Conservation (phyloP, 371 early-diverging fungal species). For the Gilbertella persicaria region DNA sequence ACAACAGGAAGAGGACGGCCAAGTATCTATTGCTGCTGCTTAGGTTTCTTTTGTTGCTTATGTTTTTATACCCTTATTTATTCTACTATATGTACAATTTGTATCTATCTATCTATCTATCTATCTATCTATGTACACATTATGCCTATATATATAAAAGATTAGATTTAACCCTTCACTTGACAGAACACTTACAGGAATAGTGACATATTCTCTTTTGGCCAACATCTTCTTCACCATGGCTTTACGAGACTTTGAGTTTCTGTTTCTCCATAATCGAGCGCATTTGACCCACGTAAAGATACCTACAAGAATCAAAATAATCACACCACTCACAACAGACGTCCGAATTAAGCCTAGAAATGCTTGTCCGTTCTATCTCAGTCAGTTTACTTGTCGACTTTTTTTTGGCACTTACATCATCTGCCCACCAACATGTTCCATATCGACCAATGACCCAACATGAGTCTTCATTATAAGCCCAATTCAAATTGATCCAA, state of each 20-base stretch:
- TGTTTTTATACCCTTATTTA: too few relatives aligned
- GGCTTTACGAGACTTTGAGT: slow-evolving; percentile 31
- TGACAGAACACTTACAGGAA: slow-evolving; percentile 40
- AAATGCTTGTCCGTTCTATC: slow-evolving; percentile 11
- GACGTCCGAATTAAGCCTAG: slow-evolving; percentile 38
- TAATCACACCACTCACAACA: slow-evolving; percentile 37
- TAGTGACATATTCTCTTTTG: slow-evolving; percentile 43
- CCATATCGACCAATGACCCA: slow-evolving; percentile 41
- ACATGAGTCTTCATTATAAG: slow-evolving; percentile 17
- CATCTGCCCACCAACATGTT: slow-evolving; percentile 41
- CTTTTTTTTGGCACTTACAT: slow-evolving; percentile 20
- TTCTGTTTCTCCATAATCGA: slow-evolving; percentile 37
- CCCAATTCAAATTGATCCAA: slow-evolving; percentile 45
- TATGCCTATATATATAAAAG: too few relatives aligned
- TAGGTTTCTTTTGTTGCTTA: too few relatives aligned
- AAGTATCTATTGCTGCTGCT: not conserved
- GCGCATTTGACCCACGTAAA: slow-evolving; percentile 49
- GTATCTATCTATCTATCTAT: too few relatives aligned
- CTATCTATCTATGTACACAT: too few relatives aligned
- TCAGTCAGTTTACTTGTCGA: not conserved
- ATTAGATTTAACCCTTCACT: too few relatives aligned
- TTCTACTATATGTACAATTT: too few relatives aligned
- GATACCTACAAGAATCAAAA: slow-evolving; percentile 35
- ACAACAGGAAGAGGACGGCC: not conserved
- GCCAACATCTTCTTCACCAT: slow-evolving; percentile 35